phyloP scores from a whole-genome alignment of 2,329 filamentous ascomycete genomes.

The Lasiodiplodia theobromae region DNA sequence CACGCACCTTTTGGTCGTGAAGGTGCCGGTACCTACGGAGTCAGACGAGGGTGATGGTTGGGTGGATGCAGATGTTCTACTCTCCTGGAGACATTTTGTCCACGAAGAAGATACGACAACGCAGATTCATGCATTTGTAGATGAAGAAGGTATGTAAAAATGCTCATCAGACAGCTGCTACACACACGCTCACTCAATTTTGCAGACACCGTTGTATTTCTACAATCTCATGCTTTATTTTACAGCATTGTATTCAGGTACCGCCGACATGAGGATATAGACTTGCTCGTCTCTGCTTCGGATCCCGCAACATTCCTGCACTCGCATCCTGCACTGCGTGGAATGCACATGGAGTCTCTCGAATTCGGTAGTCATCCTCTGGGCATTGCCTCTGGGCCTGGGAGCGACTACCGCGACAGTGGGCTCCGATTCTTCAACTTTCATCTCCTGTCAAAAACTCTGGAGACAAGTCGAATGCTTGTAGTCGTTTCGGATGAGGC shows the following conservation, averaged over 20 bases:
- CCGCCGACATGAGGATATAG: conserved; percentile 28
- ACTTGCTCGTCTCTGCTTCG: conserved; percentile 32
- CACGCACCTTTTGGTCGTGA: conserved; percentile 58
- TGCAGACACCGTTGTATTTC: conserved; percentile 40
- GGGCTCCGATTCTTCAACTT: conserved; percentile 40
- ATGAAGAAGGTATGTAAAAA: conserved; percentile 42
- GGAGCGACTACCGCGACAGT: conserved; percentile 33
- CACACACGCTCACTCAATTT: not conserved
- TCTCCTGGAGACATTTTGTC: conserved; percentile 63
- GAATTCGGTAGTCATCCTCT: conserved; percentile 32
- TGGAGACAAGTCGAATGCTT: conserved; percentile 38
- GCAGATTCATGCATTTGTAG: conserved; percentile 40
- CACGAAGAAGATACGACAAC: conserved; percentile 61
- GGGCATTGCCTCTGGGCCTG: conserved; percentile 14
- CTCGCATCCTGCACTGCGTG: not conserved
- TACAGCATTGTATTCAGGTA: conserved; percentile 44
- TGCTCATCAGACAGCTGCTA: not conserved
- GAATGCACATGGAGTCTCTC: conserved; percentile 33
- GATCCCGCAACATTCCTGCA: conserved; percentile 36
- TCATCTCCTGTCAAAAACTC: conserved; percentile 35
- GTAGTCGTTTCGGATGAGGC: conserved; percentile 31
- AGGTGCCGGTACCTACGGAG: conserved; percentile 46
- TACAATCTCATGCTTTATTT: conserved; percentile 44
- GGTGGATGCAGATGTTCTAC: conserved; percentile 44
- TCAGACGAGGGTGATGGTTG: conserved; percentile 32